Evolutionary conservation across 2,329 filamentous ascomycete genomes (phyloP).

Genomic region (Sarocladium brachiariae): DNA sequence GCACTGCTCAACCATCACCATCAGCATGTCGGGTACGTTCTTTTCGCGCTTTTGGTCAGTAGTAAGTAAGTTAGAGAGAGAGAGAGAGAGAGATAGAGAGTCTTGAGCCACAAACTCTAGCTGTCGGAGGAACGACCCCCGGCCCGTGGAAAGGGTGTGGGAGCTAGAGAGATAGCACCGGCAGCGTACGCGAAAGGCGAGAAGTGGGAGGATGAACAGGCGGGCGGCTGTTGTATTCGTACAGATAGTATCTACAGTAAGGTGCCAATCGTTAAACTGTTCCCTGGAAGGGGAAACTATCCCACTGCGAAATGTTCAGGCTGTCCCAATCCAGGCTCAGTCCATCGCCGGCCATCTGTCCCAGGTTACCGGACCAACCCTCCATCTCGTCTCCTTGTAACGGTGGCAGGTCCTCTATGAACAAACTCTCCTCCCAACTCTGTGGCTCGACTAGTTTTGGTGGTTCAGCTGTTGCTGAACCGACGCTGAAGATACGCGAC

Average conservation of each 20-base stretch:
- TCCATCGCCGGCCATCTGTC: neutral
- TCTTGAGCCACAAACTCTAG: too few relatives aligned
- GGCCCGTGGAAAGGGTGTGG: too few relatives aligned
- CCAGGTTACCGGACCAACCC: neutral
- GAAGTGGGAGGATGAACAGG: neutral
- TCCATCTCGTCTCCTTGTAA: slow-evolving; percentile 9
- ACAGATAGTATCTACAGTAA: neutral
- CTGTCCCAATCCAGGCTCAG: slow-evolving; percentile 21
- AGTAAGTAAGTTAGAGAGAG: too few relatives aligned
- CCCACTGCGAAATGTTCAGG: slow-evolving; percentile 25
- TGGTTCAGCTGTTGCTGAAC: slow-evolving; percentile 3
- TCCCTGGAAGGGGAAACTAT: slow-evolving; percentile 21
- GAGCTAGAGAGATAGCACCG: neutral
- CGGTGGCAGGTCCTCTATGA: neutral
- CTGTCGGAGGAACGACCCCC: too few relatives aligned
- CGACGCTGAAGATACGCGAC: slow-evolving; percentile 19
- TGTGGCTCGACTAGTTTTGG: neutral
- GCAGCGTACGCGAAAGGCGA: neutral
- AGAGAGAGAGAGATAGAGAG: too few relatives aligned
- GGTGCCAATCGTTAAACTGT: neutral
- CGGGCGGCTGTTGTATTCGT: neutral
- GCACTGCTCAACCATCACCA: neutral
- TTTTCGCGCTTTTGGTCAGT: neutral
- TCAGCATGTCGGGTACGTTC: slow-evolving; percentile 2
- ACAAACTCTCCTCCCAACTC: slow-evolving; percentile 8